phyloP scores from a whole-genome alignment of 2,329 filamentous ascomycete genomes.

The Aspergillus japonicus region DNA sequence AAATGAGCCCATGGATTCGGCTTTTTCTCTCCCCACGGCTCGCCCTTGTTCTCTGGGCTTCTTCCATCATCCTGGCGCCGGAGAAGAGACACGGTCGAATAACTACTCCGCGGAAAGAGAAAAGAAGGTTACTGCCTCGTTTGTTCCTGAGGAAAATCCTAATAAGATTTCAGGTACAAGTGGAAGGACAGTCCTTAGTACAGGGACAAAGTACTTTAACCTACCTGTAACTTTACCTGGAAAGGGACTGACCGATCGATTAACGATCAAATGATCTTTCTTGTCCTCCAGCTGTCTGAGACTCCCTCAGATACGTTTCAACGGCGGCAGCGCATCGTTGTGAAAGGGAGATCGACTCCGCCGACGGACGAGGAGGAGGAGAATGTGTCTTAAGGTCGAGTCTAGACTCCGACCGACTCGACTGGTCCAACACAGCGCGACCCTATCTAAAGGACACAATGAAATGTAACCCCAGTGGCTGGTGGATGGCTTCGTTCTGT shows the following conservation, averaged over 20 bases:
- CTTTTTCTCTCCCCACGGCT: not conserved
- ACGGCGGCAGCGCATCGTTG: conserved; percentile 13
- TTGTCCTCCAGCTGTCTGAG: not conserved
- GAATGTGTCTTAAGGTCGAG: conserved; percentile 6
- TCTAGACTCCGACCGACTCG: conserved; percentile 26
- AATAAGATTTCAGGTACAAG: not conserved
- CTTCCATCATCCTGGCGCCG: conserved; percentile 1
- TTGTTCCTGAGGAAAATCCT: not conserved
- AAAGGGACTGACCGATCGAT: not conserved
- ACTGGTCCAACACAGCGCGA: conserved; percentile 19
- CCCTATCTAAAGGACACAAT: conserved; percentile 10
- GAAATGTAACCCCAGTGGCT: conserved; percentile 14
- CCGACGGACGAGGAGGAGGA: not conserved
- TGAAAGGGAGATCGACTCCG: conserved; percentile 1
- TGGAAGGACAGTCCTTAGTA: not conserved
- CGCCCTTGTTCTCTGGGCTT: conserved; percentile 6
- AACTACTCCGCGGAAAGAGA: conserved; percentile 1
- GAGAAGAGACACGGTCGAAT: conserved; percentile 6
- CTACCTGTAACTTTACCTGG: too few relatives aligned
- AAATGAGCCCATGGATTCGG: not conserved
- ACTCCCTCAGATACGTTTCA: conserved; percentile 1
- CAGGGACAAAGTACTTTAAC: too few relatives aligned
- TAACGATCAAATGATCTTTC: not conserved
- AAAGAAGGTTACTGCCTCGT: not conserved
- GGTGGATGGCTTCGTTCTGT: conserved; percentile 11